These are phyloP conservation scores for Hymenotorrendiella dingleyae DNA, from an alignment of 2,329 filamentous ascomycete genomes.

Conservation along the genomic window DNA sequence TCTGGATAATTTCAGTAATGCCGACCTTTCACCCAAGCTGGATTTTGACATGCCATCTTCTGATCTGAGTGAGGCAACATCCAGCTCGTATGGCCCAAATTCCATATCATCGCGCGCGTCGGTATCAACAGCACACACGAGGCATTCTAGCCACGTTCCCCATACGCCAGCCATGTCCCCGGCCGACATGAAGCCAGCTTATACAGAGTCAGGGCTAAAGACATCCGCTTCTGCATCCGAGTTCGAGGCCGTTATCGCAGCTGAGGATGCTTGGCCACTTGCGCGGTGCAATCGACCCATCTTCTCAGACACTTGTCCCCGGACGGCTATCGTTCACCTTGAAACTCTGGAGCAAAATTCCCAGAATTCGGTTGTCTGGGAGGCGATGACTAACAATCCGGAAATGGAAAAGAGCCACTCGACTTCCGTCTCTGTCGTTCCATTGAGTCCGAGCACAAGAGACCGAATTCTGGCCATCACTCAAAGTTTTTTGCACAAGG, in stretches of 20 bases:
- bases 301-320: slow-evolving; percentile 40
- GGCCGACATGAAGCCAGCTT: slow-evolving; percentile 24
- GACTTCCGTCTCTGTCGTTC: slow-evolving; percentile 35
- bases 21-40: neutral
- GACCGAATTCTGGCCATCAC: slow-evolving; percentile 69
- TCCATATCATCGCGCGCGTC: slow-evolving; percentile 37
- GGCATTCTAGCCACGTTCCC: slow-evolving; percentile 43
- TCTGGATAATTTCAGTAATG: slow-evolving; percentile 3
- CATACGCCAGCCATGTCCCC: slow-evolving; percentile 28
- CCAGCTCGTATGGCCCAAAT: slow-evolving; percentile 38
- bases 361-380: slow-evolving; percentile 43
- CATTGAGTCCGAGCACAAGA: slow-evolving; percentile 45
- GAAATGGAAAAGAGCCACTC: neutral
- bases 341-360: slow-evolving; percentile 46
- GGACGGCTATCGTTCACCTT: slow-evolving; percentile 46
- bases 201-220: no score
- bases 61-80: slow-evolving; percentile 35
- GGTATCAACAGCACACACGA: slow-evolving; percentile 31
- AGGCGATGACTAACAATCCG: slow-evolving; percentile 27
- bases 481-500: slow-evolving; percentile 64
- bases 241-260: slow-evolving; percentile 41
- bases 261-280: slow-evolving; percentile 46
- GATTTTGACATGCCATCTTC: slow-evolving; percentile 1
- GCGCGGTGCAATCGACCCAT: slow-evolving; percentile 44
- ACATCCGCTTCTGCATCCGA: slow-evolving; percentile 32